These are phyloP conservation scores for Suhomyces wounanorum DNA, from an alignment of 1,139 yeast genomes.

Conservation along the genomic window DNA sequence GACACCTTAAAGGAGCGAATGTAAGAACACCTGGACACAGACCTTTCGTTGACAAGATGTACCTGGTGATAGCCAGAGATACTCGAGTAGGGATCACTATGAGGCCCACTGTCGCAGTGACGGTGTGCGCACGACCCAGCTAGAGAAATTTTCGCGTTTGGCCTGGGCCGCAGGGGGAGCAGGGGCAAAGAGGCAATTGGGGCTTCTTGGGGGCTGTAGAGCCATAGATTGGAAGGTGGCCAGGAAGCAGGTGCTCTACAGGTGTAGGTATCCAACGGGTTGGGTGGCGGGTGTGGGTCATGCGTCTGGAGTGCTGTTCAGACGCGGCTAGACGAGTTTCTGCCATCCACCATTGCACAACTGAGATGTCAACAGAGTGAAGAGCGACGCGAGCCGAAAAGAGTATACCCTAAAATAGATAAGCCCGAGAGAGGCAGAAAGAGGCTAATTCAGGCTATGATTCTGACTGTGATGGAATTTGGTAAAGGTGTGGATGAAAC, in stretches of 20 bases:
- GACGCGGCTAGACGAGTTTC: not conserved
- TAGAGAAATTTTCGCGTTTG: constrained; percentile 11
- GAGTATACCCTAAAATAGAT: not conserved
- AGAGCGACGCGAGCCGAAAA: not conserved
- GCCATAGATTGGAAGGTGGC: not conserved
- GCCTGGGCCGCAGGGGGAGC: constrained; percentile 1
- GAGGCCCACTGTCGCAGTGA: not conserved
- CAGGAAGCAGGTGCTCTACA: not conserved
- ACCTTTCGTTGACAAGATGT: not conserved
- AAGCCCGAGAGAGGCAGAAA: not conserved
- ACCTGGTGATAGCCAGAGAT: not conserved
- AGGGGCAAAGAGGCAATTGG: not conserved
- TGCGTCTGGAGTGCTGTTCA: not conserved
- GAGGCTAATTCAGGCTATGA: not conserved
- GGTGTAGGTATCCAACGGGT: no score
- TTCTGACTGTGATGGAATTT: not conserved
- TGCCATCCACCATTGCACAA: no score
- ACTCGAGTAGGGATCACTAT: not conserved
- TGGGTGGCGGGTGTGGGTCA: no score
- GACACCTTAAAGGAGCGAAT: constrained; percentile 1
- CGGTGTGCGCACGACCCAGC: constrained; percentile 8
- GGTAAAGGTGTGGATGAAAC: not conserved
- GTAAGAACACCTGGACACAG: not conserved
- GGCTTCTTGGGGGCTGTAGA: not conserved
- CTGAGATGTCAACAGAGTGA: no score